These are phyloP conservation scores for Collybiopsis confluens DNA, from an alignment of 768 basidiomycete species.

Conservation along the genomic window DNA sequence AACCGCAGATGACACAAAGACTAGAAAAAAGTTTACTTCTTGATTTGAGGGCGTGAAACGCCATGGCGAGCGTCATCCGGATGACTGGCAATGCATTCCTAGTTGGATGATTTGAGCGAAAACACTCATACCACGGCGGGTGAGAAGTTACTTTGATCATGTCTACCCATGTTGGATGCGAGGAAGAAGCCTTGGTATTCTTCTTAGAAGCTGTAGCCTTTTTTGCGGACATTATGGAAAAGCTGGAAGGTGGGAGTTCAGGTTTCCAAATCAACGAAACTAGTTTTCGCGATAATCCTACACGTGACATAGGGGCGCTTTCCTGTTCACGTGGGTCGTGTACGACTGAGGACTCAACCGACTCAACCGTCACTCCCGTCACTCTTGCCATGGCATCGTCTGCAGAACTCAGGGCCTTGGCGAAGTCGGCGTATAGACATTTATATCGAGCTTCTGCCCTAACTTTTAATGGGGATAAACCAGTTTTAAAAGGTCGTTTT, in stretches of 20 bases:
- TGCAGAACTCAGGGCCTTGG: constrained; percentile 54
- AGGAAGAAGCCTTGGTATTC: constrained; percentile 40
- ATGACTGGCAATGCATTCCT: constrained; percentile 80
- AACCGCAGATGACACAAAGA: background rate
- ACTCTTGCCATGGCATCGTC: constrained; percentile 45
- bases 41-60: constrained; percentile 88
- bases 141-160: constrained; percentile 69
- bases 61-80: constrained; percentile 76
- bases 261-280: constrained; percentile 13
- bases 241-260: constrained; percentile 14
- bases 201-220: constrained; percentile 43
- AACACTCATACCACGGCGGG: background rate
- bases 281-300: no score
- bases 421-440: constrained; percentile 71
- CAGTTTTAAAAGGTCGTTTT: constrained; percentile 46
- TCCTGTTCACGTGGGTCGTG: no score
- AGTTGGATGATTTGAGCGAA: constrained; percentile 11
- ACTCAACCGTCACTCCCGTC: no score
- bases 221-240: constrained; percentile 26
- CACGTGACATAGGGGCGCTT: no score
- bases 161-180: constrained; percentile 63
- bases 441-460: constrained; percentile 60
- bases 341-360: no score
- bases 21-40: constrained; percentile 57
- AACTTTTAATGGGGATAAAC: constrained; percentile 67